phyloP scores from a whole-genome alignment of 352 stramenopile species.

The Globisporangium carolinianum region DNA sequence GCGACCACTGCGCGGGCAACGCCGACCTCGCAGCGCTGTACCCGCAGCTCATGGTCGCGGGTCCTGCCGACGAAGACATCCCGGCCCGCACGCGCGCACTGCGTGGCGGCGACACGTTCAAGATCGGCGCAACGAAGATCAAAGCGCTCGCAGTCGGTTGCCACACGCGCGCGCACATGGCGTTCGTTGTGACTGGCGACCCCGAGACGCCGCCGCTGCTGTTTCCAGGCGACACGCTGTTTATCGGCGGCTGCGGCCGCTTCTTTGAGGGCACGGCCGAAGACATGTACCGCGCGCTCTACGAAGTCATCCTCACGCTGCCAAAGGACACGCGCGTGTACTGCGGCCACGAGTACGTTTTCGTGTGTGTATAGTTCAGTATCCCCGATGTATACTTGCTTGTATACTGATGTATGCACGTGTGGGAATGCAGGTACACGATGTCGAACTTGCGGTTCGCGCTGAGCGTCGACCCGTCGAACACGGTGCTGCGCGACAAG shows the following conservation, averaged over 20 bases:
- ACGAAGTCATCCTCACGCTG: slow-evolving; percentile 81
- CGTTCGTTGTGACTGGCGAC: slow-evolving; percentile 83
- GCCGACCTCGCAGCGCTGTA: slow-evolving; percentile 56
- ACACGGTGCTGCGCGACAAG: slow-evolving; percentile 82
- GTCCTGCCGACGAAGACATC: slow-evolving; percentile 70
- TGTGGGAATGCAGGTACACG: slow-evolving; percentile 60
- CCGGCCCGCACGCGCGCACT: slow-evolving; percentile 59
- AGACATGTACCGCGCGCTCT: slow-evolving; percentile 86
- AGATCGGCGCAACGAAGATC: slow-evolving; percentile 64
- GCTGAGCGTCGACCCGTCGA: slow-evolving; percentile 89
- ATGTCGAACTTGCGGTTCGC: slow-evolving; percentile 92
- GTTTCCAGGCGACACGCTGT: slow-evolving; percentile 87
- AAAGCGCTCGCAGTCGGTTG: slow-evolving; percentile 75
- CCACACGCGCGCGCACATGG: slow-evolving; percentile 80
- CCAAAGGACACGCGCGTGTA: slow-evolving; percentile 86
- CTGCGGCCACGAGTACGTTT: slow-evolving; percentile 75
- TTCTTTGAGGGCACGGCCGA: slow-evolving; percentile 88
- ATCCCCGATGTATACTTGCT: too few species aligned
- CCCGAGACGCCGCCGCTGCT: slow-evolving; percentile 63
- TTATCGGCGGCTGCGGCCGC: slow-evolving; percentile 72
- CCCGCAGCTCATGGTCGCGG: slow-evolving; percentile 54
- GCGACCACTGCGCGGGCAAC: slow-evolving; percentile 81
- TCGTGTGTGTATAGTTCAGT: neutral
- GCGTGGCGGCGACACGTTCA: slow-evolving; percentile 76
- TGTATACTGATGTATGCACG: too few species aligned